Evolutionary conservation across 805 yeast species (phyloP).

Genomic region (Lipomyces sp.): DNA sequence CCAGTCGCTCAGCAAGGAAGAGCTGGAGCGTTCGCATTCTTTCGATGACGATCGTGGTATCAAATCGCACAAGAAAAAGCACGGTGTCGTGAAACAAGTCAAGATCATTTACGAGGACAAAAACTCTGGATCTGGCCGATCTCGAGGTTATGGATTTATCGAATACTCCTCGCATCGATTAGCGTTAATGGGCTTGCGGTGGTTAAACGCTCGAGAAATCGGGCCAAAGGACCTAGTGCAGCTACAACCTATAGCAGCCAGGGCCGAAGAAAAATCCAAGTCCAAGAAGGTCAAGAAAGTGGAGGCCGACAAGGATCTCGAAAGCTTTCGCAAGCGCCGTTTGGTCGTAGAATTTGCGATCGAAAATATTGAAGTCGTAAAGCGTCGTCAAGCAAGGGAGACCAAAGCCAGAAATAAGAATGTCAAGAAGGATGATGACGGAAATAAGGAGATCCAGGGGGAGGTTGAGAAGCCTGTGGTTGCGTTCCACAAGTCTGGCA

Average conservation of each 20-base stretch:
- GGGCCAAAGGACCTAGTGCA: conserved; percentile 28
- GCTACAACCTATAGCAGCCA: conserved; percentile 26
- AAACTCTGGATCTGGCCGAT: conserved; percentile 88
- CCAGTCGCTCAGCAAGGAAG: conserved; percentile 89
- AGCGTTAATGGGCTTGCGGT: conserved; percentile 94
- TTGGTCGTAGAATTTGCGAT: conserved; percentile 93
- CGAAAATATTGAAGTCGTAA: conserved; percentile 91
- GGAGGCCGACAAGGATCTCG: conserved; percentile 27
- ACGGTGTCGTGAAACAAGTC: conserved; percentile 91
- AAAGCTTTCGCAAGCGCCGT: conserved; percentile 62
- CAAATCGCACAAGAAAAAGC: conserved; percentile 68
- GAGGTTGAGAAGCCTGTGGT: conserved; percentile 1
- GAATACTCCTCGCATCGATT: conserved; percentile 90
- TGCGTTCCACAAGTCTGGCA: neutral
- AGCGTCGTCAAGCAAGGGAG: conserved; percentile 75
- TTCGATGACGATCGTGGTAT: conserved; percentile 61
- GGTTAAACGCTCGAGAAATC: conserved; percentile 94
- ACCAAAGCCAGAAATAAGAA: conserved; percentile 2
- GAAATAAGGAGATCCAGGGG: neutral
- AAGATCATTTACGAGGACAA: conserved; percentile 92
- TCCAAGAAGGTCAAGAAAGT: conserved; percentile 19
- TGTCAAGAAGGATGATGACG: conserved; percentile 9
- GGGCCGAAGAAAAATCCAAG: conserved; percentile 39
- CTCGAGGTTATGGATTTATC: conserved; percentile 95
- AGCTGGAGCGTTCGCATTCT: conserved; percentile 75